Conservation (phyloP, 352 stramenopile species). For the Globisporangium splendens region DNA sequence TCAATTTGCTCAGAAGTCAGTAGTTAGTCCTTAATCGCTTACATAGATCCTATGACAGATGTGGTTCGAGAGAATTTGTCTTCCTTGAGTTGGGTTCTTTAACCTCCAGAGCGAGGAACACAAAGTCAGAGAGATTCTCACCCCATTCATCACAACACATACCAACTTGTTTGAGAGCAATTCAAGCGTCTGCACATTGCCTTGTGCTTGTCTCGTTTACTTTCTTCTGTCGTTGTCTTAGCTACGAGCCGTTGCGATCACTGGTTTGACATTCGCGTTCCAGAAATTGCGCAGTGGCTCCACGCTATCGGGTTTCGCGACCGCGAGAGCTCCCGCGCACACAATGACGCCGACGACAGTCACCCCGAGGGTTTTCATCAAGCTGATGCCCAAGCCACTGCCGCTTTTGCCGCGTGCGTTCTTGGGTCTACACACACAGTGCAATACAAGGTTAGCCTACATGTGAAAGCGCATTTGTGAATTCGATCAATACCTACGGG, state of each 20-base stretch:
- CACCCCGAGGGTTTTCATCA: slow-evolving; percentile 14
- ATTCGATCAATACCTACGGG: slow-evolving; percentile 36
- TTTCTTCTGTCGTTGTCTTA: background rate
- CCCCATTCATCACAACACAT: no score
- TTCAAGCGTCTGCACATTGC: no score
- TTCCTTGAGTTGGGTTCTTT: no score
- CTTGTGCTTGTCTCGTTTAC: no score
- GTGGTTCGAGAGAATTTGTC: no score
- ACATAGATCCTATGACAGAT: no score
- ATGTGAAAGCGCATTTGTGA: background rate
- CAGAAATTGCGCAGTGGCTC: background rate
- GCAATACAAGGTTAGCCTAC: background rate
- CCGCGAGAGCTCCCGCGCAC: background rate
- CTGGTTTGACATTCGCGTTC: background rate
- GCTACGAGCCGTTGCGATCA: background rate
- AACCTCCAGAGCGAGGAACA: no score
- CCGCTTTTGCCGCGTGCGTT: slow-evolving; percentile 44
- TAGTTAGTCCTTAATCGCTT: no score
- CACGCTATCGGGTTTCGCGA: background rate
- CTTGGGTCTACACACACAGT: slow-evolving; percentile 24
- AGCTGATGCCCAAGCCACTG: slow-evolving; percentile 19
- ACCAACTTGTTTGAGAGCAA: no score
- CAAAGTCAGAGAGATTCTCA: no score
- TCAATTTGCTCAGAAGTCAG: no score
- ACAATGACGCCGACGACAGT: slow-evolving; percentile 5